These are phyloP conservation scores for Gnetum montanum DNA, from an alignment of 75 land plant genomes.

Conservation along the genomic window DNA sequence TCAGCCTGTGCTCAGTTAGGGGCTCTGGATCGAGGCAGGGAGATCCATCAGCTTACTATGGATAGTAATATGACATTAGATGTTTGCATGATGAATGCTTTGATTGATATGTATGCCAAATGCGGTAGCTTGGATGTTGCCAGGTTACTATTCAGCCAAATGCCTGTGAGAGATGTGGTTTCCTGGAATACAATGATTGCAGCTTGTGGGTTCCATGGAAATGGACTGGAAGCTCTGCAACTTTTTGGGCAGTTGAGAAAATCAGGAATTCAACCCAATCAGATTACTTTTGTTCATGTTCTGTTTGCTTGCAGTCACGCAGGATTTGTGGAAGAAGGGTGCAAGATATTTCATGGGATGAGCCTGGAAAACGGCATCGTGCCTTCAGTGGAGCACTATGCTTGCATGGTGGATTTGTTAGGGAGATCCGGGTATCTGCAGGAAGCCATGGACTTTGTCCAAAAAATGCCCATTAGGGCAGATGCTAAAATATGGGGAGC, in stretches of 20 bases:
- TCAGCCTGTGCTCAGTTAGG: conserved; percentile 12
- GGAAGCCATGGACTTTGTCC: conserved; percentile 6
- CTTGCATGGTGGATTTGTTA: conserved; percentile 13
- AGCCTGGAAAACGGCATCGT: conserved; percentile 2
- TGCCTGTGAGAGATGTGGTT: conserved; percentile 2
- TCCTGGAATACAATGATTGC: conserved; percentile 1
- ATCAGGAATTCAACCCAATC: conserved; percentile 8
- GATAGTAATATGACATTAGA: conserved; percentile 1
- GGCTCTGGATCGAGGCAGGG: conserved; percentile 8
- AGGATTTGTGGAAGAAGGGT: conserved; percentile 16
- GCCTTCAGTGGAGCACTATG: conserved; percentile 11
- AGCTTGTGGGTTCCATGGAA: not conserved
- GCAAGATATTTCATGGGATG: conserved; percentile 1
- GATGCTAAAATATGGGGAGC: conserved; percentile 7
- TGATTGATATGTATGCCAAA: not conserved
- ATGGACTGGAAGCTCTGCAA: not conserved
- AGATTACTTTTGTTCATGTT: conserved; percentile 10
- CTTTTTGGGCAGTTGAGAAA: conserved; percentile 8
- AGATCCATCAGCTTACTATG: conserved; percentile 5
- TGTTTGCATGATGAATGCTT: conserved; percentile 1
- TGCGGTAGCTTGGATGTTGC: not conserved
- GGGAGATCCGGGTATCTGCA: conserved; percentile 14
- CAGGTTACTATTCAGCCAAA: not conserved
- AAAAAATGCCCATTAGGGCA: conserved; percentile 10
- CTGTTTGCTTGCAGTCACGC: conserved; percentile 20